Evolutionary conservation across 2,329 filamentous ascomycete species (phyloP).

Genomic region (Cytospora mali): DNA sequence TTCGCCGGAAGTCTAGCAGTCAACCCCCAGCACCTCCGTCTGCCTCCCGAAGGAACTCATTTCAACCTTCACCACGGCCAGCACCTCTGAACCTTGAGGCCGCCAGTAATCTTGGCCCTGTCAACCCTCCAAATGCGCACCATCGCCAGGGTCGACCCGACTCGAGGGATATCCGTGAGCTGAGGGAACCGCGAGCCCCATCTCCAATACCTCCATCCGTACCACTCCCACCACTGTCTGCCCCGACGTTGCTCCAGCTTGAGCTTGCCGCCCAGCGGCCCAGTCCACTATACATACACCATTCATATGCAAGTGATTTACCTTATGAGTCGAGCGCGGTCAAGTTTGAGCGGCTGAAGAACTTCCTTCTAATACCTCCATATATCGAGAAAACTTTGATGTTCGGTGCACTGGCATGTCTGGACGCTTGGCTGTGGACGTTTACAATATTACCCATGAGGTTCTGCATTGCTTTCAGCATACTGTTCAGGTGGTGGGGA

Average conservation of each 20-base stretch:
- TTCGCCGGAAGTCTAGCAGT: conserved; percentile 40
- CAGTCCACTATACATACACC: conserved; percentile 67
- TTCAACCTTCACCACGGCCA: conserved; percentile 48
- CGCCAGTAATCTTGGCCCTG: conserved; percentile 31
- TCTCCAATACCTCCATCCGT: conserved; percentile 58
- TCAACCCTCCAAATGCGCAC: conserved; percentile 20
- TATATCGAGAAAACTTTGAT: conserved; percentile 82
- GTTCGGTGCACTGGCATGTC: conserved; percentile 87
- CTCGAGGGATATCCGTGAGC: conserved; percentile 31
- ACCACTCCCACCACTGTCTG: conserved; percentile 67
- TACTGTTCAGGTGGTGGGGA: conserved; percentile 78
- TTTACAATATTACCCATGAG: conserved; percentile 93
- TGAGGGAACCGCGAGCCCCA: conserved; percentile 36
- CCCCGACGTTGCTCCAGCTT: conserved; percentile 66
- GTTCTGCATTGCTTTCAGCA: conserved; percentile 77
- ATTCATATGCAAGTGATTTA: conserved; percentile 56
- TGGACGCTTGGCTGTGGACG: conserved; percentile 95
- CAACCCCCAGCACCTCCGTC: conserved; percentile 35
- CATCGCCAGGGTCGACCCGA: conserved; percentile 12
- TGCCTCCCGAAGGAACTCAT: conserved; percentile 52
- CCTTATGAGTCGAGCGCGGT: conserved; percentile 92
- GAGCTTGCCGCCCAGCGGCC: conserved; percentile 64
- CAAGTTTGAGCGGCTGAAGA: conserved; percentile 88
- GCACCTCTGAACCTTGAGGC: conserved; percentile 48
- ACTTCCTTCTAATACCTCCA: conserved; percentile 80